These are phyloP conservation scores for Fistulinella staudtii DNA, from an alignment of 1,284 basidiomycete species.

Conservation along the genomic window DNA sequence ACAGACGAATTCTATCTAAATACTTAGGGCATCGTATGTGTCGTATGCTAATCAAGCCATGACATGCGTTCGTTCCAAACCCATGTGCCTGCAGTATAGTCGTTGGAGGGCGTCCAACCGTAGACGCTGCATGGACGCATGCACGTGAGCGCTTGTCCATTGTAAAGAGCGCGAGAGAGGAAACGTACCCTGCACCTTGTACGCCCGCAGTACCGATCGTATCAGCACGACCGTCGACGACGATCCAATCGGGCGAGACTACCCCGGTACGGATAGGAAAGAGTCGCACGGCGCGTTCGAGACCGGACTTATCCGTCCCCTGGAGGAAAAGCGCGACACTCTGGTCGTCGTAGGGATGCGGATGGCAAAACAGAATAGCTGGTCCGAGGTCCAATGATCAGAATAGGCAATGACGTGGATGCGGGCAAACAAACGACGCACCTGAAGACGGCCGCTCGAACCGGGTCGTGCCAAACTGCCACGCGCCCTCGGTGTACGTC, in stretches of 20 bases:
- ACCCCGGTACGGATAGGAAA: slow-evolving; percentile 81
- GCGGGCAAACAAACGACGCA: slow-evolving; percentile 1
- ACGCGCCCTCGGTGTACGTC: slow-evolving; percentile 13
- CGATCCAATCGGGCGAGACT: slow-evolving; percentile 69
- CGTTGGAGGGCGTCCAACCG: slow-evolving; percentile 27
- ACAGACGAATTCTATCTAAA: slow-evolving; percentile 26
- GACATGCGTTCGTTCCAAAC: slow-evolving; percentile 50
- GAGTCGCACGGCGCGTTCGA: slow-evolving; percentile 65
- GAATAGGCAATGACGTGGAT: too few relatives aligned
- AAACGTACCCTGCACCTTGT: slow-evolving; percentile 64
- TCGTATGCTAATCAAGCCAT: slow-evolving; percentile 43
- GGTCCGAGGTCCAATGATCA: too few relatives aligned
- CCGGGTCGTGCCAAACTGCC: slow-evolving; percentile 16
- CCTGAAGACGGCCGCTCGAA: slow-evolving; percentile 30
- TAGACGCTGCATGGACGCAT: slow-evolving; percentile 39
- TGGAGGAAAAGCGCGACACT: slow-evolving; percentile 56
- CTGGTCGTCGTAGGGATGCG: slow-evolving; percentile 48
- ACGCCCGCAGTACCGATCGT: slow-evolving; percentile 64
- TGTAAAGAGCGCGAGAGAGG: not conserved
- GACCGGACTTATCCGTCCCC: slow-evolving; percentile 49
- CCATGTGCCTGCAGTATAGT: slow-evolving; percentile 37
- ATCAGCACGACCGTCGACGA: slow-evolving; percentile 52
- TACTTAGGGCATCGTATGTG: slow-evolving; percentile 17
- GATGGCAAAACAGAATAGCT: slow-evolving; percentile 69
- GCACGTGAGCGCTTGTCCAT: not conserved